Percentiles rank a stretch among this genome's conserved stretches.
Conservation (phyloP, 108 stramenopile species). For the Cylindrotheca fusiformis region DNA sequence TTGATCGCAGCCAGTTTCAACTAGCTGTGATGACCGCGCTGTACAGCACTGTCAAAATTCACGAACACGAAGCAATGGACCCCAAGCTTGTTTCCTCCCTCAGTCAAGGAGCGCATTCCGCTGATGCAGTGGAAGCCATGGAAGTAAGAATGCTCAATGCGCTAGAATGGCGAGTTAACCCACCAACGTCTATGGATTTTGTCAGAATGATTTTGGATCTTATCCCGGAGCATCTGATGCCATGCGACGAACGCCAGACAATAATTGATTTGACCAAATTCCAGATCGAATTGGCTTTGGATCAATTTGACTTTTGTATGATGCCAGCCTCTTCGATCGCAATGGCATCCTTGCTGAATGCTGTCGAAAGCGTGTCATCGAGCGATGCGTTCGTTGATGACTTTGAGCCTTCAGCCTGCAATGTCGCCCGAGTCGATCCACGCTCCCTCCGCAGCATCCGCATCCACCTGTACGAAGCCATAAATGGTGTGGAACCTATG, state of each 20-base stretch:
- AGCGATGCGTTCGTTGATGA: conserved; percentile 10
- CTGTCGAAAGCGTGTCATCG: conserved; percentile 17
- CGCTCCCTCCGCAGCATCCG: conserved; percentile 11
- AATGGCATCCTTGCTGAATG: conserved; percentile 33
- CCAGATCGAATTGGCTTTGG: conserved; percentile 30
- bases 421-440: conserved; percentile 5
- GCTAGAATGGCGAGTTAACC: conserved; percentile 54
- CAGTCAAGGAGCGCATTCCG: conserved; percentile 46
- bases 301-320: conserved; percentile 15
- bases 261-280: conserved; percentile 30
- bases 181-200: conserved; percentile 44
- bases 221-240: conserved; percentile 13
- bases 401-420: conserved; percentile 10
- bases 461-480: conserved; percentile 27
- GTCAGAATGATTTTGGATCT: conserved; percentile 17
- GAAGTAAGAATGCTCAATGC: conserved; percentile 49
- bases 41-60: conserved; percentile 63
- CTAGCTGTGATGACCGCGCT: conserved; percentile 56
- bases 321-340: conserved; percentile 22
- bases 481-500: conserved; percentile 25
- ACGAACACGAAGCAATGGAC: conserved; percentile 60
- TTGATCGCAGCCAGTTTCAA: conserved; percentile 53
- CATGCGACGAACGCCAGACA: conserved; percentile 6
- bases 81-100: conserved; percentile 43
- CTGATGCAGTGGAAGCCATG: conserved; percentile 46